These are phyloP conservation scores for Rhodotorula sp. DNA, from an alignment of 1,284 basidiomycete species.

Conservation along the genomic window DNA sequence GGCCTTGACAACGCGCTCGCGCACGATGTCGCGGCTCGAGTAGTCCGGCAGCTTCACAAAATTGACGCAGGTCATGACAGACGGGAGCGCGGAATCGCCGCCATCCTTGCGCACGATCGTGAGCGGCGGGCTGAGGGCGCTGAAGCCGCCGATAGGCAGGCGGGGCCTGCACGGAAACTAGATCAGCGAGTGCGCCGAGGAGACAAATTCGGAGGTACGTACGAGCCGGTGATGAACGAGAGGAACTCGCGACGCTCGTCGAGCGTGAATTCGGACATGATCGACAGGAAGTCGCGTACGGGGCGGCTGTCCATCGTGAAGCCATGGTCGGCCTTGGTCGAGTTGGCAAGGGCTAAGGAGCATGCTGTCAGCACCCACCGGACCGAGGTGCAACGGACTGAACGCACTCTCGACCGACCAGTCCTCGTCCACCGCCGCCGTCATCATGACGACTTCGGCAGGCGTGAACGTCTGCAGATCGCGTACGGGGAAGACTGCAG, in stretches of 20 bases:
- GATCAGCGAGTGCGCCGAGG: conserved; percentile 53
- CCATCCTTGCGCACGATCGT: conserved; percentile 97
- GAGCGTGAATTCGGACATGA: conserved; percentile 78
- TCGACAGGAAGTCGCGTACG: conserved; percentile 79
- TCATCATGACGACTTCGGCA: conserved; percentile 89
- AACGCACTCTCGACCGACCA: conserved; percentile 83
- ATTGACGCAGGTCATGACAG: conserved; percentile 85
- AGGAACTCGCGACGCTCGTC: conserved; percentile 80
- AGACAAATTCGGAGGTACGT: neutral
- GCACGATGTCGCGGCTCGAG: conserved; percentile 76
- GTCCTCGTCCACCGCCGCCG: conserved; percentile 93
- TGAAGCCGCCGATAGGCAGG: conserved; percentile 83
- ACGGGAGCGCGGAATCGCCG: conserved; percentile 64
- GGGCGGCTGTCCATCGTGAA: conserved; percentile 91
- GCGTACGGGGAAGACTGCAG: conserved; percentile 86
- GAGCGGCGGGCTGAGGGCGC: conserved; percentile 86
- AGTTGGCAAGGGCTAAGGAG: conserved; percentile 75
- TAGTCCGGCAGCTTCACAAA: conserved; percentile 87
- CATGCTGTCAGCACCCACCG: neutral
- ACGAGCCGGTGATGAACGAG: conserved; percentile 94
- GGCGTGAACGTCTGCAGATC: conserved; percentile 90
- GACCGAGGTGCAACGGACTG: neutral
- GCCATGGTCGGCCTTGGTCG: conserved; percentile 95
- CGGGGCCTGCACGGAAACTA: conserved; percentile 41
- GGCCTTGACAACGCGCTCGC: conserved; percentile 73